Evolutionary conservation across 2,329 filamentous ascomycete species (phyloP).

Genomic region (Alternaria hordeiaustralica): DNA sequence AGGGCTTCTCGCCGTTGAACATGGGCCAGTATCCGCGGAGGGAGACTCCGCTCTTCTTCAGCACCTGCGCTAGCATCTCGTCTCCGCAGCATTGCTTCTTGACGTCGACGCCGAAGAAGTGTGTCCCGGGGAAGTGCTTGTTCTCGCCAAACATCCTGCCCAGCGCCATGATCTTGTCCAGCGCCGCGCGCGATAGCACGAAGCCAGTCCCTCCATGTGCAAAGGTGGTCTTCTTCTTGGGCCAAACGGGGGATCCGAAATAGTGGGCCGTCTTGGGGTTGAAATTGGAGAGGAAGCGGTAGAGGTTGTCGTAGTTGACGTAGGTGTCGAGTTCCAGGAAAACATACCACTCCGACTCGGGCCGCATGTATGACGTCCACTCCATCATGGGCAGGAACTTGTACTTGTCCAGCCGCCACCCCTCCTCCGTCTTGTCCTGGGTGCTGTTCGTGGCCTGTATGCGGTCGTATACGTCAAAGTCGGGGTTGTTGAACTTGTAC

Average conservation of each 20-base stretch:
- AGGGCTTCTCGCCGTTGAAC: constrained; percentile 54
- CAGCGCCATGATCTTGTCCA: constrained; percentile 52
- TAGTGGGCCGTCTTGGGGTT: constrained; percentile 48
- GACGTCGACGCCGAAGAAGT: constrained; percentile 46
- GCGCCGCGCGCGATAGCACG: constrained; percentile 56
- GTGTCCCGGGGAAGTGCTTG: constrained; percentile 39
- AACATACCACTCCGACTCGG: constrained; percentile 45
- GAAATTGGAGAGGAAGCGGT: constrained; percentile 49
- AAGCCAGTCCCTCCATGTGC: constrained; percentile 55
- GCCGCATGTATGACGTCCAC: constrained; percentile 51
- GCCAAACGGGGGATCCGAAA: constrained; percentile 50
- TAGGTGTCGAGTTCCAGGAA: constrained; percentile 49
- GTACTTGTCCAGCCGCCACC: constrained; percentile 65
- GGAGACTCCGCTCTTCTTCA: constrained; percentile 45
- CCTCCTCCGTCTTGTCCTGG: constrained; percentile 56
- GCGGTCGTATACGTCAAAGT: constrained; percentile 59
- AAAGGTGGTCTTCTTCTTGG: constrained; percentile 45
- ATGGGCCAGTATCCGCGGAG: constrained; percentile 53
- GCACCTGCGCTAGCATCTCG: constrained; percentile 46
- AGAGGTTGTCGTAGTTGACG: constrained; percentile 49
- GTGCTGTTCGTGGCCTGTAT: constrained; percentile 50
- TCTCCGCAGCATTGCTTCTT: constrained; percentile 48
- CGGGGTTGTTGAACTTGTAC: constrained; percentile 52
- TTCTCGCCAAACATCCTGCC: constrained; percentile 47
- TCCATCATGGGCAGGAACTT: constrained; percentile 64